Conservation (phyloP, 495 filamentous ascomycete species). For the Coniosporium apollinis region DNA sequence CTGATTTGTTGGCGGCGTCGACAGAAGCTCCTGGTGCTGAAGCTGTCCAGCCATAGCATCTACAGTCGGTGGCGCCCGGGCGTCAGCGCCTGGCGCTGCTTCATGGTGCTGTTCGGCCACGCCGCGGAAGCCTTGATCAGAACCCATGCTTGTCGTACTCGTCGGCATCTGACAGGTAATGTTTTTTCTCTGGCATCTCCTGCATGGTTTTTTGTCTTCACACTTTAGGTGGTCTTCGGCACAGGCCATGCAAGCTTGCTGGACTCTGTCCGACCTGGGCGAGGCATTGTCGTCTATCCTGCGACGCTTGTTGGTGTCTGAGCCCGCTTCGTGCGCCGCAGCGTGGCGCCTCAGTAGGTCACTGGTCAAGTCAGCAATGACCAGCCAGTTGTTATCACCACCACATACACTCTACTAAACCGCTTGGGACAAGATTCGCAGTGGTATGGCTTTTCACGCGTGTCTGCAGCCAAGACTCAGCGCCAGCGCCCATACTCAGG, state of each 20-base stretch:
- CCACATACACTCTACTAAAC: slow-evolving; percentile 12
- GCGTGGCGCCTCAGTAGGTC: slow-evolving; percentile 20
- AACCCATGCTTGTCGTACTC: slow-evolving; percentile 1
- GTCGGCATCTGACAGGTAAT: slow-evolving; percentile 12
- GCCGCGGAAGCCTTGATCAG: not conserved
- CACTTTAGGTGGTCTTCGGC: slow-evolving; percentile 18
- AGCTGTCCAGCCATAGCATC: not conserved
- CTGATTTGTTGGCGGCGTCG: not conserved
- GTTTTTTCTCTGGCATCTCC: slow-evolving; percentile 16
- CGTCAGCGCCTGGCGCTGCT: slow-evolving; percentile 4
- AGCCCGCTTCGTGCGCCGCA: slow-evolving; percentile 10
- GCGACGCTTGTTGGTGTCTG: slow-evolving; percentile 2
- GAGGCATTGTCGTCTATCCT: slow-evolving; percentile 5
- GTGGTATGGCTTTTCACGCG: slow-evolving; percentile 18
- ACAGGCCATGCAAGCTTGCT: slow-evolving; percentile 21
- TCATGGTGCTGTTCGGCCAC: not conserved
- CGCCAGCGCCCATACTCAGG: too few species aligned
- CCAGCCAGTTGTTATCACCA: too few species aligned
- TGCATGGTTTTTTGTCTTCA: slow-evolving; percentile 21
- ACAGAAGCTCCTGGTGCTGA: slow-evolving; percentile 1
- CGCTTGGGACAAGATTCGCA: slow-evolving; percentile 18
- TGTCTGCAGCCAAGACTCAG: slow-evolving; percentile 7
- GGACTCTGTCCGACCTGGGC: slow-evolving; percentile 10
- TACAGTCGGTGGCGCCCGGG: not conserved
- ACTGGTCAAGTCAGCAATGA: slow-evolving; percentile 4